Conservation (phyloP, 164 flowering plant genomes). For the Aristolochia fimbriata region DNA sequence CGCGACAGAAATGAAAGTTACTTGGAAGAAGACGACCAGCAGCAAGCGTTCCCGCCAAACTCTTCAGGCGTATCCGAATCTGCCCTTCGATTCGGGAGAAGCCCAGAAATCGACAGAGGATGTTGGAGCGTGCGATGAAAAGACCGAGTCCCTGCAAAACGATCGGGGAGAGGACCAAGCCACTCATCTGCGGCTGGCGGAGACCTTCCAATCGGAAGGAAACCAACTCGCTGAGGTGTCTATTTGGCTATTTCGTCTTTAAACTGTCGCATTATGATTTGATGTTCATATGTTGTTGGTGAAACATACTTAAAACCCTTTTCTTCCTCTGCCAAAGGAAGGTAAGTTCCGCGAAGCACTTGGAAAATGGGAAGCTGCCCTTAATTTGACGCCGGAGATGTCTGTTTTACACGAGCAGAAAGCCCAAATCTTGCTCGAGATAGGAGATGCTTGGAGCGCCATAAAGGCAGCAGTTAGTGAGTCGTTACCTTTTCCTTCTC, state of each 20-base stretch:
- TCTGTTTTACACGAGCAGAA: constrained; percentile 81
- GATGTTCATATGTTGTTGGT: too few relatives aligned
- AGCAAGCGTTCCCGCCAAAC: constrained; percentile 24
- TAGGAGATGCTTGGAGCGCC: constrained; percentile 84
- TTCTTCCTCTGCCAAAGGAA: constrained; percentile 29
- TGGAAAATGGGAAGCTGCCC: constrained; percentile 88
- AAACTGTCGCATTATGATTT: background rate
- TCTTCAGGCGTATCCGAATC: constrained; percentile 20
- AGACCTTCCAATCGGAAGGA: constrained; percentile 38
- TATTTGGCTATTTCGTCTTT: constrained; percentile 3
- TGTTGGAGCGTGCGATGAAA: background rate
- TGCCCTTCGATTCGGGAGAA: constrained; percentile 31
- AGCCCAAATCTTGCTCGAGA: constrained; percentile 85
- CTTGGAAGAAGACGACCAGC: constrained; percentile 31
- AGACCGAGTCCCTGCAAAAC: background rate
- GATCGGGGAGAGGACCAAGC: background rate
- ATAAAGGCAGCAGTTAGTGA: constrained; percentile 67
- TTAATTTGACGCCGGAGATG: constrained; percentile 59
- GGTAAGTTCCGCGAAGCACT: constrained; percentile 74
- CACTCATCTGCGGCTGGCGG: constrained; percentile 21
- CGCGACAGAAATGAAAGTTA: constrained; percentile 23
- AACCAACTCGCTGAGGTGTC: constrained; percentile 50
- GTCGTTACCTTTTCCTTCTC: constrained; percentile 7
- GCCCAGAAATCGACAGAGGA: background rate
- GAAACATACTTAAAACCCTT: background rate